These are phyloP conservation scores for Podosphaera aphanis DNA, from an alignment of 2,329 filamentous ascomycete species.

Conservation along the genomic window DNA sequence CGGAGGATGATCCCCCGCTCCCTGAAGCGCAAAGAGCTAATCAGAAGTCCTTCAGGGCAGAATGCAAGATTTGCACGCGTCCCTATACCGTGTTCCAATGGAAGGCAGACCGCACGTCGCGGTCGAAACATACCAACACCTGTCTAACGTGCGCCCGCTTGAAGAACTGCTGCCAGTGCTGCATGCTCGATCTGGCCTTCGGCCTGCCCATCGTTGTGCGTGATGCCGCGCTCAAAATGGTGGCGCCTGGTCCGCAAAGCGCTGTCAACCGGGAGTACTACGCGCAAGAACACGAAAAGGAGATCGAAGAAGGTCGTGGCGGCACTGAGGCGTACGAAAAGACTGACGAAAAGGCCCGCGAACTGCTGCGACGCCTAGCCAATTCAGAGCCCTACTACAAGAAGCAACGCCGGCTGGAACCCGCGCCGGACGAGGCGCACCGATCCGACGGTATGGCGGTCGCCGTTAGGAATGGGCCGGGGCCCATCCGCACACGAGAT, in stretches of 20 bases:
- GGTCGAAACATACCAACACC: constrained; percentile 83
- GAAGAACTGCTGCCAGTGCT: constrained; percentile 97
- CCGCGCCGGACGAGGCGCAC: constrained; percentile 24
- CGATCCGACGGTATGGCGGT: constrained; percentile 18
- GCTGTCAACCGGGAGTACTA: constrained; percentile 94
- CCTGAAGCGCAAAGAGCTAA: neutral
- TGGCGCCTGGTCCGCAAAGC: constrained; percentile 76
- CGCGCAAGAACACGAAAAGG: constrained; percentile 87
- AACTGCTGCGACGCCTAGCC: constrained; percentile 62
- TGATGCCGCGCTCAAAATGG: constrained; percentile 93
- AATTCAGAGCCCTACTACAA: constrained; percentile 90
- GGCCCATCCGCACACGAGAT: constrained; percentile 58
- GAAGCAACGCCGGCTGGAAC: constrained; percentile 56
- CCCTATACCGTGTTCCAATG: constrained; percentile 92
- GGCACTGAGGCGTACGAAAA: constrained; percentile 82
- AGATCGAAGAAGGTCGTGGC: constrained; percentile 75
- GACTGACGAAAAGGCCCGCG: constrained; percentile 87
- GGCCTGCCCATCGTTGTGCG: constrained; percentile 84
- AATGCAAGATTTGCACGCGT: constrained; percentile 55
- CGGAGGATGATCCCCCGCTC: neutral
- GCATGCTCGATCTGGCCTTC: constrained; percentile 94
- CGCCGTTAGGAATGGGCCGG: constrained; percentile 28
- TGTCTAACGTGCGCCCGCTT: constrained; percentile 89
- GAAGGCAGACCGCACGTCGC: constrained; percentile 76
- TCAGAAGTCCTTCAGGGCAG: constrained; percentile 2